Evolutionary conservation across 805 yeast genomes (phyloP).

Genomic region (Yarrowia alimentaria): DNA sequence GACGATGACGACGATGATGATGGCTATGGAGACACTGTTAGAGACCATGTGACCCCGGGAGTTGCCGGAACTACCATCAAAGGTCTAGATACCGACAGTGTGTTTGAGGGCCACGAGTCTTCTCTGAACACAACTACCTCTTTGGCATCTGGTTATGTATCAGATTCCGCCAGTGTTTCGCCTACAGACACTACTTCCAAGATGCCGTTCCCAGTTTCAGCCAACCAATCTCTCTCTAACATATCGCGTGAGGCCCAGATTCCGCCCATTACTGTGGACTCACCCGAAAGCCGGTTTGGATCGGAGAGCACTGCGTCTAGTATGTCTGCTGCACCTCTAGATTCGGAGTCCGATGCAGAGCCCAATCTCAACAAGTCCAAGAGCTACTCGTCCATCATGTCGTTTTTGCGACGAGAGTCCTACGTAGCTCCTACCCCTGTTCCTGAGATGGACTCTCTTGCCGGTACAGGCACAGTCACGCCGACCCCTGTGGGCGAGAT

Average conservation of each 20-base stretch:
- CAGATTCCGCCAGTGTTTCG: neutral
- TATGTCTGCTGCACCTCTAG: slow-evolving; percentile 5
- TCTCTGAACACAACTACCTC: neutral
- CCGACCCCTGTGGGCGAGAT: neutral
- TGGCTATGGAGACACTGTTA: neutral
- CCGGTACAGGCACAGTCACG: slow-evolving; percentile 7
- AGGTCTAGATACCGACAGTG: slow-evolving; percentile 3
- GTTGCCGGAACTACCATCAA: slow-evolving; percentile 6
- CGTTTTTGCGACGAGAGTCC: slow-evolving; percentile 10
- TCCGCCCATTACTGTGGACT: slow-evolving; percentile 13
- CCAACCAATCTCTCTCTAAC: no score
- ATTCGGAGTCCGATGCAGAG: slow-evolving; percentile 19
- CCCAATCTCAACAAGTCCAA: slow-evolving; percentile 14
- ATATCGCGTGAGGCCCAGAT: neutral
- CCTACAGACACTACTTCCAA: slow-evolving; percentile 12
- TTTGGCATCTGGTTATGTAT: neutral
- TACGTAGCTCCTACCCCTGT: slow-evolving; percentile 6
- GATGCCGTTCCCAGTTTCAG: no score
- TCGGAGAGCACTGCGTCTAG: slow-evolving; percentile 3
- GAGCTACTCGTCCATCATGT: slow-evolving; percentile 25
- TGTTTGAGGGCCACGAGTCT: neutral
- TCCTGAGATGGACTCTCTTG: neutral
- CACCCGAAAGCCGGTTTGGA: slow-evolving; percentile 9
- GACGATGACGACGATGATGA: neutral
- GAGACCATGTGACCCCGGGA: slow-evolving; percentile 1